A percentile compares a stretch with the other conserved stretches of the same genome.
These are phyloP conservation scores for Nyssa sinensis DNA, from an alignment of 148 eudicot species.

Conservation along the genomic window DNA sequence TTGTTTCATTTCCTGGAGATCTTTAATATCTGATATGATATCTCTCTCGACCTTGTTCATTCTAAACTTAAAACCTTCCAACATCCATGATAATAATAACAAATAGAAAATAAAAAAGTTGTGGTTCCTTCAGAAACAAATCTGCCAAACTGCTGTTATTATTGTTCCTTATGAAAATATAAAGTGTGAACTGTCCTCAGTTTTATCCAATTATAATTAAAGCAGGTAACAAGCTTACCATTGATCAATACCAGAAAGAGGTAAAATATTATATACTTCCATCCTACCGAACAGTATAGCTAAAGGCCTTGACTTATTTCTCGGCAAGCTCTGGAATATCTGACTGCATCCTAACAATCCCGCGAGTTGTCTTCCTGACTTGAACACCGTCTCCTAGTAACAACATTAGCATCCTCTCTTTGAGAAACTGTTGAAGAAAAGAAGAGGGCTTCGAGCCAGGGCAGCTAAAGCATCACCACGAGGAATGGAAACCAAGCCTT, in stretches of 20 bases:
- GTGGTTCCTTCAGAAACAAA: neutral
- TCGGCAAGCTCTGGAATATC: neutral
- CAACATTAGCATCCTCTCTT: too few species aligned
- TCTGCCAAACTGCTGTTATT: neutral
- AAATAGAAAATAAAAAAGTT: too few species aligned
- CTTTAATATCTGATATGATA: too few species aligned
- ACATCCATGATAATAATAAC: neutral
- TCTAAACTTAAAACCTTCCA: too few species aligned
- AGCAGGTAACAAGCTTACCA: neutral
- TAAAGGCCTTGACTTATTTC: neutral
- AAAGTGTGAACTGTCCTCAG: neutral
- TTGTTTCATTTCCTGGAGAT: neutral
- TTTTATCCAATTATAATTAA: neutral
- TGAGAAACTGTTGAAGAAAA: slow-evolving; percentile 6
- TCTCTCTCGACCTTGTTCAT: too few species aligned
- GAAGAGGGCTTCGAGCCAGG: neutral
- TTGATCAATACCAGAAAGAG: neutral
- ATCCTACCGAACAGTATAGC: neutral
- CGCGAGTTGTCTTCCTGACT: neutral
- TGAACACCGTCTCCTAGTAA: neutral
- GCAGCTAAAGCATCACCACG: slow-evolving; percentile 4
- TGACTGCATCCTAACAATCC: neutral
- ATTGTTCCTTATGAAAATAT: slow-evolving; percentile 7
- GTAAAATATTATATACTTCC: neutral
- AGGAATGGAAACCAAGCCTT: neutral